Base-by-base conservation (phyloP, 768 basidiomycete species). In the Rhizopogon salebrosus region DNA sequence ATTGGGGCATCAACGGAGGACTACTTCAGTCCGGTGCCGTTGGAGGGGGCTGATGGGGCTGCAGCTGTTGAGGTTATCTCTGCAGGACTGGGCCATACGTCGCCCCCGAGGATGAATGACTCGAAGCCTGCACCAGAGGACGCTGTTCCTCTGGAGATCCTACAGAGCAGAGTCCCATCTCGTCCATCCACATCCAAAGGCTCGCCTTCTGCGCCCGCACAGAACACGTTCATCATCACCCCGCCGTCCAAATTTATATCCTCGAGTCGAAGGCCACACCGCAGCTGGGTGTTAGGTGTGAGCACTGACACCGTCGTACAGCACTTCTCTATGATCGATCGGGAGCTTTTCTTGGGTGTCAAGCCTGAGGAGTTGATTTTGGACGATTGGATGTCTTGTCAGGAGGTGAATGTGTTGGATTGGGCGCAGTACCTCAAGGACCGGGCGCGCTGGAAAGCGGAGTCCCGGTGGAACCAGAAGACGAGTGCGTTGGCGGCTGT, bases 291-390 rank as follows among this genome's bases (percentile, higher is more conserved):
- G 48, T 71, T 91, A n/a, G 67, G 63, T 27, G 74, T 79, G 63
- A 74, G 80, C 6, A 80, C 87, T 1, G 80, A 82, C 35, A 70
- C 69, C 4, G 66, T 97, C 31, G 87, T 87, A 1, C 77, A 84
- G 49, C 89, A 93, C 60, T 89, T 95, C 61, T 78, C 87, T 6
- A 85, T 92, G 78, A 92, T 95, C 57, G 92, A 95, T 57, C 79
- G 89, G 23, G 92, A 95, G 59, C 70, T 95, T 51, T 91, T 93
- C 65, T 83, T 89, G 67, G 79, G 80, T 11, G 78, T 95, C 66
- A 87, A 85, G 59, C 93, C 93, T 62, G 90, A 94, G 62, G 93
- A 95, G 61, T 75, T 93, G n/a, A 83, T 92, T 36, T 75, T 83
- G 55, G 79, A 82, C 45, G 83, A 87, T 36, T 87, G 85, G 85